Evolutionary conservation across 345 rosid species (phyloP), one percentile per base, ranked within the genome.

Genomic region (Camelina hispida): DNA sequence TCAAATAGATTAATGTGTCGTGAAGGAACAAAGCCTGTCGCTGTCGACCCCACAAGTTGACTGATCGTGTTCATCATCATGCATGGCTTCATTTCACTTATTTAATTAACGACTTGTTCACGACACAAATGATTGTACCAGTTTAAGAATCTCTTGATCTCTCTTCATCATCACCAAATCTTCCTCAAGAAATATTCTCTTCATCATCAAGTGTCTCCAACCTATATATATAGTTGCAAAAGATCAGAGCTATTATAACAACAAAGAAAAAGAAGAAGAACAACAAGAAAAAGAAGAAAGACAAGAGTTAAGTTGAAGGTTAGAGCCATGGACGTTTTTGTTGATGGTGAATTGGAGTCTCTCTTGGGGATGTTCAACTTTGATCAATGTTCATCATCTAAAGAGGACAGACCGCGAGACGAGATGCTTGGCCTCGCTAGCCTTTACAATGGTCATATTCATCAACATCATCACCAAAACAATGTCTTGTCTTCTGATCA

Each of bases 331-430:
- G 80, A 77, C 46, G 71, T 71, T 64, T 77, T 77, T 47, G 81
- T 78, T 71, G 81, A 78, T 71, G 81, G 81, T 78, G 81, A 78
- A 78, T 58, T 78, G 61, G 81, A 71, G 68, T 78, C 81, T 65
- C 77, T 78, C 42, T 66, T 78, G 57, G 81, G 81, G n/a, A 71
- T 78, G 76, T 78, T 78, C 77, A 78, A 78, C 68, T 78, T 78
- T 59, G 77, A 78, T 58, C 81, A 78, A 4, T 77, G 67, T 64
- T 57, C 76, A 71, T 77, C 80, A 50, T 76, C 70, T 16, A 69
- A 76, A 14, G 80, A 77, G 15, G 81, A 65, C 57, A 78, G 66
- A 66, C 56, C 73, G 0, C 32, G 61, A 37, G 76, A 70, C 15
- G 80, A 77, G 55, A 56, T 77, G 35, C 68, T 71, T 51, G 77